Base-by-base conservation (phyloP, 768 basidiomycete species). In the Crepidotus variabilis region DNA sequence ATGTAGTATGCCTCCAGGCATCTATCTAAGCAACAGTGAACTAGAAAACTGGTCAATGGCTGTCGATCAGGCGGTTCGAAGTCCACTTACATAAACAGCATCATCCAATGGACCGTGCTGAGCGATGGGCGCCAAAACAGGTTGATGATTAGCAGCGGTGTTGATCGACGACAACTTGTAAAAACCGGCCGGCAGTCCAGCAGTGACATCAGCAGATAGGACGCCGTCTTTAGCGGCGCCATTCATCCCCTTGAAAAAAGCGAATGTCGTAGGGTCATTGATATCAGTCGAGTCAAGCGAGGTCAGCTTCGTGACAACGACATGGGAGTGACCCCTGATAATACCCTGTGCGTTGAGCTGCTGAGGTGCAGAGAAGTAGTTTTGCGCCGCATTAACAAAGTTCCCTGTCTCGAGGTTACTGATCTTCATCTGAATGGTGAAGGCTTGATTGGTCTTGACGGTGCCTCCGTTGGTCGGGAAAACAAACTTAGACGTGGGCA, bases 151-250 rank as follows among this genome's bases (percentile, higher is more conserved):
- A 13, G 79, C 67, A 9, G 80, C 77, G 33, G 78, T 66, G 67
- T 82, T 82, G 70, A 87, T 86, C 2, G 81, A 80, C 48, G 81
- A 75, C 39, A 87, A 69, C 59, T 77, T 77, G 73, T 92, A 90
- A 32, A 71, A 63, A 18, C 86, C 85, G 8, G 75, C 77, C 23
- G 84, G 77, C 33, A 88, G 73, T 60, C 86, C 87, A 21, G 69
- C 69, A 2, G 72, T 69, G 54, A 90, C 82, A 39, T 71, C 69
- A 23, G 80, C 78, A n/a, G 73, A 70, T n/a, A 87, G 72, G 1
- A 80, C 62, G 9, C 84, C 86, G 59, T 72, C 73, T 55, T 65
- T 69, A 55, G 78, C 79, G 10, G 72, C 66, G n/a, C 57, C 72
- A 58, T 81, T 75, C 57, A 84, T 61, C 48, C 77, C 77, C 66